Conservation (phyloP, 1,284 basidiomycete species). For the Laetiporus sulphureus region DNA sequence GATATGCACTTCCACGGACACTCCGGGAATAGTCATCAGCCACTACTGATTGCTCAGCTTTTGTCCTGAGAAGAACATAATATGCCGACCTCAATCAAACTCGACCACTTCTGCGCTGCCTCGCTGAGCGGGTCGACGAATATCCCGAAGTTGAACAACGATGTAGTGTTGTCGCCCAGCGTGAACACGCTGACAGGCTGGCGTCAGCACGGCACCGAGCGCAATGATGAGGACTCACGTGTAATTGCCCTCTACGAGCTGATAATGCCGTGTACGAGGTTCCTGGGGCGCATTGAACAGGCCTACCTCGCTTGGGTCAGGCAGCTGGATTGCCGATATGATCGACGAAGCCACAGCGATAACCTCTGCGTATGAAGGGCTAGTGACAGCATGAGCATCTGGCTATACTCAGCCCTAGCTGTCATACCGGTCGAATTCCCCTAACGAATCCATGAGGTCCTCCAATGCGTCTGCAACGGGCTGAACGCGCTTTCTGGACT, state of each 20-base stretch:
- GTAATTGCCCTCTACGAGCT: conserved; percentile 49
- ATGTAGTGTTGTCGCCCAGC: conserved; percentile 59
- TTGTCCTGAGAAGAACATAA: neutral
- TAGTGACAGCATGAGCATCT: neutral
- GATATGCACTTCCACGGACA: conserved; percentile 69
- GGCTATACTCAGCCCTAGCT: neutral
- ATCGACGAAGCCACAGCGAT: conserved; percentile 65
- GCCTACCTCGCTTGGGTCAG: conserved; percentile 68
- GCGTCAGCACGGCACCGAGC: neutral
- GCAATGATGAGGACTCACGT: conserved; percentile 37
- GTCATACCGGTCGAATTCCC: conserved; percentile 12
- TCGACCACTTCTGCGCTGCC: conserved; percentile 79
- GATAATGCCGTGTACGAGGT: conserved; percentile 55
- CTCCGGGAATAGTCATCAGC: conserved; percentile 52
- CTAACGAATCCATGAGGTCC: conserved; percentile 38
- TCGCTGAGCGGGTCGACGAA: conserved; percentile 86
- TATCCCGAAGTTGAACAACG: conserved; percentile 69
- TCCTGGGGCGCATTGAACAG: conserved; percentile 58
- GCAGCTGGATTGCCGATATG: conserved; percentile 57
- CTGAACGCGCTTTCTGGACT: conserved; percentile 60
- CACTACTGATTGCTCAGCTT: conserved; percentile 33
- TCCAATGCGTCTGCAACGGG: conserved; percentile 63
- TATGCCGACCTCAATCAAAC: conserved; percentile 58
- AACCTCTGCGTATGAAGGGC: conserved; percentile 41
- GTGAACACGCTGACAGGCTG: conserved; percentile 50